Base-by-base conservation (phyloP, 148 eudicot species). In the Vaccinium darrowii region DNA sequence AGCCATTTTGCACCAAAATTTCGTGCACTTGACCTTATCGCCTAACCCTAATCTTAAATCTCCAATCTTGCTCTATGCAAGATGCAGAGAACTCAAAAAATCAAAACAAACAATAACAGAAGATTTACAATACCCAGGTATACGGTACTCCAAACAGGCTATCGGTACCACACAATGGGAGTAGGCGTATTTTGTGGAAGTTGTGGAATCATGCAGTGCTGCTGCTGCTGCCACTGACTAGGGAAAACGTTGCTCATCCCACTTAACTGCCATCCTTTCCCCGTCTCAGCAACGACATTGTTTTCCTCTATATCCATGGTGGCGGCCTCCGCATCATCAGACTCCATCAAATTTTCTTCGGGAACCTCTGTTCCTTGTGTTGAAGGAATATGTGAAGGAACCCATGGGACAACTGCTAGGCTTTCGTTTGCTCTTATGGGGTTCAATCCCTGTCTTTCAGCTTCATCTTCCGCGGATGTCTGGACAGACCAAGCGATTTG, bases 361-460 rank as follows among this genome's bases (percentile, higher is more conserved):
- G 84, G 49, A 54, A 7, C 75, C 4, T 74, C 78, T 18, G 16
- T 16, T 65, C 82, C 86, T 7, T 82, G 81, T 58, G 84, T 78
- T 76, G 86, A 84, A 71, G 84, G 81, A 13, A 67, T 11, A 43
- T 89, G 91, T 30, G 93, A 80, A 1, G 94, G 92, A 57, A 89
- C 89, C 97, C 97, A 96, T 0, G 98, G 99, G 52, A 96, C 92
- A 82, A 96, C 93, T 11, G 99, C 98, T 76, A 90, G 86, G 85
- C 93, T 90, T 8, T 81, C 80, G 43, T 86, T 87, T n/a, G 75
- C 14, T 11, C 23, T 25, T 15, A 62, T 86, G 16, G 43, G 11
- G 18, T 82, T 39, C 7, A 86, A 85, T 1, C 81, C 88, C 33
- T 82, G 82, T 47, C 53, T 52, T 13, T 47, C 21, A 1, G 84